Base-by-base conservation (phyloP, 2,329 filamentous ascomycete species). In the Fusarium dimerum region DNA sequence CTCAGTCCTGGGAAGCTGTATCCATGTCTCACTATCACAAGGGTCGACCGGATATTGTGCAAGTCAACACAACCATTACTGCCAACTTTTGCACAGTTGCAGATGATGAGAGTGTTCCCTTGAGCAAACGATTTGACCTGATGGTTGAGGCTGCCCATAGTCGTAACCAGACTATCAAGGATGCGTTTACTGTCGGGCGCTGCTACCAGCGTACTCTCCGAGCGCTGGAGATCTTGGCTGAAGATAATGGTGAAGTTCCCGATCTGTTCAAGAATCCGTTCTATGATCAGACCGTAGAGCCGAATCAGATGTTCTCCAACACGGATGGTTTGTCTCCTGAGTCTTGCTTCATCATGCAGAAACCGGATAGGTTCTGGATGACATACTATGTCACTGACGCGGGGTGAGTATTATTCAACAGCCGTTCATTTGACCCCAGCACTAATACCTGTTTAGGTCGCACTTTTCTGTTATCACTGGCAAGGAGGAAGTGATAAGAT, bases 1-100 rank as follows among this genome's bases (percentile, higher is more conserved):
- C 50, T 6, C 52, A 45, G 3, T 55, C 47, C 5, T 57, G 55
- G 55, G 50, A 52, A 34, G 52, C 55, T 11, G 34, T 57, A 8
- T 57, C 55, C 15, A 57, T 55, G 52, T 50, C 49, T 5, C 55
- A 57, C 47, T 57, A 55, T 41, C 55, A 57, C 49, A 55, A 55
- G 20, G 55, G 55, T 3, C 52, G 55, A 3, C 52, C 53, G 5
- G 55, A 57, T 16, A 57, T 57, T 12, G 50, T 57, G 1, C 55
- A 57, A 36, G 48, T 50, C 16, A 52, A 57, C 20, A 57, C 55
- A 8, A 40, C 46, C 9, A 50, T 39, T 8, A 52, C 47, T 0
- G 49, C 49, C 1, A 32, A 45, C 17, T 57, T 52, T n/a, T 57
- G 55, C 5, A 52, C 49, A 6, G 9, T 52, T 5, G 52, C 52